phyloP scores from a whole-genome alignment of 331 rosid genomes.

The Acacia concinna region DNA sequence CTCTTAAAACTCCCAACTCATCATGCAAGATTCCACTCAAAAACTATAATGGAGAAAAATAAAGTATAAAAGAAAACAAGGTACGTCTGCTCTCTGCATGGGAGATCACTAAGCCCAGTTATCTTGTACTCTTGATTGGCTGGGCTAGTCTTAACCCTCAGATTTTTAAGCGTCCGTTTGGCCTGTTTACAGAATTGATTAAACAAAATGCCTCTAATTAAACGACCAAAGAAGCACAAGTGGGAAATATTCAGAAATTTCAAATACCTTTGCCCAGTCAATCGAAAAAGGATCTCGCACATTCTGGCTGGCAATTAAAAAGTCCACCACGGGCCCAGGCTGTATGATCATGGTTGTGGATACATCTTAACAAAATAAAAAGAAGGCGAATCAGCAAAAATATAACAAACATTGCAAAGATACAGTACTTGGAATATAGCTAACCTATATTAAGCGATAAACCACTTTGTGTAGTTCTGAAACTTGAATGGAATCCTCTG shows the following conservation, averaged over 20 bases:
- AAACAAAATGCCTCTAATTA: neutral
- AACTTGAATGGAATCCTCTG: slow-evolving; percentile 90
- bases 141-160: slow-evolving; percentile 70
- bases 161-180: slow-evolving; percentile 66
- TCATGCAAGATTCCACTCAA: neutral
- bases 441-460: slow-evolving; percentile 80
- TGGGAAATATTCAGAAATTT: neutral
- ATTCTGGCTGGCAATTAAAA: slow-evolving; percentile 71
- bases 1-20: neutral
- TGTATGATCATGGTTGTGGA: slow-evolving; percentile 87
- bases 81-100: slow-evolving; percentile 74
- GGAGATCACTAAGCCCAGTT: slow-evolving; percentile 74
- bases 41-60: neutral
- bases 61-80: neutral
- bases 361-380: slow-evolving; percentile 55
- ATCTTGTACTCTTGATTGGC: slow-evolving; percentile 78
- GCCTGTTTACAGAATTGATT: slow-evolving; percentile 52
- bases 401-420: neutral
- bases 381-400: neutral
- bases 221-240: neutral
- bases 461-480: slow-evolving; percentile 87
- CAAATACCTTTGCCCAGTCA: slow-evolving; percentile 83
- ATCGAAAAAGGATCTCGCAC: slow-evolving; percentile 65
- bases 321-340: slow-evolving; percentile 93
- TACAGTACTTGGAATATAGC: neutral